Evolutionary conservation across 2,329 filamentous ascomycete genomes (phyloP).

Genomic region (Aspergillus sclerotialis): DNA sequence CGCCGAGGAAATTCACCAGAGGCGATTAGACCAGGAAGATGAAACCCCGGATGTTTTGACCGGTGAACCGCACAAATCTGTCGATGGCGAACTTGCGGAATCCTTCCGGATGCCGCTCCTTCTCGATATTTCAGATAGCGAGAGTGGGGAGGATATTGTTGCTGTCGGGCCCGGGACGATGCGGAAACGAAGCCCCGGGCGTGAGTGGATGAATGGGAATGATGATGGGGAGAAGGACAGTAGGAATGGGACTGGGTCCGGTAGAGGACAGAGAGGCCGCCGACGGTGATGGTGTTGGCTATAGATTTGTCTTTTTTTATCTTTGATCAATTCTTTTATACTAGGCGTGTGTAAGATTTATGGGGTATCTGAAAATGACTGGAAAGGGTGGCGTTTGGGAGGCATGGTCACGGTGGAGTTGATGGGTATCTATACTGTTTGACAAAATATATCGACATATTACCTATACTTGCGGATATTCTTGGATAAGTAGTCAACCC

Average conservation of each 20-base stretch:
- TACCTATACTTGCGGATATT: too few relatives aligned
- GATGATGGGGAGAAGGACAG: slow-evolving; percentile 22
- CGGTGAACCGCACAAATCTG: slow-evolving; percentile 58
- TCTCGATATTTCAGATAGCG: slow-evolving; percentile 86
- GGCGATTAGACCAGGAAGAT: slow-evolving; percentile 83
- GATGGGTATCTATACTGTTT: too few relatives aligned
- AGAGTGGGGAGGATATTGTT: slow-evolving; percentile 84
- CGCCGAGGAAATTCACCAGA: slow-evolving; percentile 86
- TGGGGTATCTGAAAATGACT: too few relatives aligned
- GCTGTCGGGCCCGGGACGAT: slow-evolving; percentile 70
- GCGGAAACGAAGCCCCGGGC: slow-evolving; percentile 70
- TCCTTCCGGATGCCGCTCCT: slow-evolving; percentile 88
- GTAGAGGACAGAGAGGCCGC: slow-evolving; percentile 22
- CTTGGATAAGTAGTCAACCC: too few relatives aligned
- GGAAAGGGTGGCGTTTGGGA: too few relatives aligned
- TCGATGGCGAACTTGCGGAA: slow-evolving; percentile 48
- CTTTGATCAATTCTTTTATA: too few relatives aligned
- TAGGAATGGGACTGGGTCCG: slow-evolving; percentile 12
- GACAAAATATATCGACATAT: too few relatives aligned
- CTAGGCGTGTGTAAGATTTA: too few relatives aligned
- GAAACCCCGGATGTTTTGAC: slow-evolving; percentile 88
- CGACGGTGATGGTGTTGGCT: slow-evolving; percentile 20
- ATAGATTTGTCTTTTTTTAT: too few relatives aligned
- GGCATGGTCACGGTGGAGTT: too few relatives aligned
- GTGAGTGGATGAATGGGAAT: slow-evolving; percentile 54